Evolutionary conservation across 768 basidiomycete species (phyloP), one percentile per base, ranked within the genome.

Genomic region (Suillus tomentosus): DNA sequence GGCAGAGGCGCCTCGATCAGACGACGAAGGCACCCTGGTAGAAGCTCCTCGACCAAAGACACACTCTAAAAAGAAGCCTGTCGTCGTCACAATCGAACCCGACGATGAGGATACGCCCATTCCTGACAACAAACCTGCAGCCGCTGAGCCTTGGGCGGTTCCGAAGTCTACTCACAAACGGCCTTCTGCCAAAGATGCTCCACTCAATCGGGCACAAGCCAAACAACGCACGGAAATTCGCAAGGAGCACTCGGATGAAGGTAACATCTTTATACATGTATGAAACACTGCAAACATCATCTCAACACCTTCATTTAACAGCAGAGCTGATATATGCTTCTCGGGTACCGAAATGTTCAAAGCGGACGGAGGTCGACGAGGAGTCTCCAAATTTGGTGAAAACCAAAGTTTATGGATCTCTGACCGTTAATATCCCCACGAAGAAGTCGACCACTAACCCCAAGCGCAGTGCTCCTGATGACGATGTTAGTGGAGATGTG

Each of bases 21-120:
- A 75, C 48, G 75, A 75, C 39, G 75, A 76, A 10, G 61, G 34
- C 47, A 72, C 68, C 2, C 70, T 75, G 1, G 72, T 73, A 13
- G 73, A 75, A 10, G 66, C 64, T 11, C 72, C 65, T 0, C 69
- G 14, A 15, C 57, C 11, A 65, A 62, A 53, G 48, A 45, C 27
- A 31, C 11, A 8, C 15, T 24, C 47, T 45, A 67, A 65, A 56
- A 60, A 63, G 31, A 64, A 64, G 61, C 50, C 39, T 5, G 54
- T 54, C 9, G 22, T 39, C 10, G 27, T 40, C 61, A 54, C 24
- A n/a, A 48, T 53, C 10, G 36, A 59, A 19, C 40, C 42, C 27
- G 65, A 34, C 27, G 5, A 59, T 10, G 63, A 66, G 14, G 56
- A 60, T 11, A 19, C 50, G 34, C 17, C 24, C 0, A 24, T 42